These are phyloP conservation scores for Mollisia scopiformis DNA, from an alignment of 2,329 filamentous ascomycete genomes.

Conservation along the genomic window DNA sequence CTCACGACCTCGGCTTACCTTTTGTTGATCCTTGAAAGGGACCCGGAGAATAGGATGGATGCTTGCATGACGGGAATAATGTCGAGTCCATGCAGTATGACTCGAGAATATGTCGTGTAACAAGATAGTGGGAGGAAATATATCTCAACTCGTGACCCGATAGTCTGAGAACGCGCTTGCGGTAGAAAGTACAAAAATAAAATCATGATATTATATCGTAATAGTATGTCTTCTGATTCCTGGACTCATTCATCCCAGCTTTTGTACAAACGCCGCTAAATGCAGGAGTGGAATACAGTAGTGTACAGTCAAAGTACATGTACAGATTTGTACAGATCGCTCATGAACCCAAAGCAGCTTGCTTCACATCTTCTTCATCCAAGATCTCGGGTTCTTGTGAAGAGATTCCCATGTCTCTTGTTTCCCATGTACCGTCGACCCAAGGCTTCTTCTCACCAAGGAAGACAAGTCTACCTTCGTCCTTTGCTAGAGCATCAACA, in stretches of 20 bases:
- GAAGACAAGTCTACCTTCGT: conserved; percentile 68
- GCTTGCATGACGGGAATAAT: neutral
- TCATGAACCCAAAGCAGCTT: conserved; percentile 31
- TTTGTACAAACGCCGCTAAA: conserved; percentile 10
- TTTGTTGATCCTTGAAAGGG: neutral
- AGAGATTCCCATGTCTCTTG: conserved; percentile 74
- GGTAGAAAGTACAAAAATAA: neutral
- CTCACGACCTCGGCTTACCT: neutral
- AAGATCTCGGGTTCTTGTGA: conserved; percentile 40
- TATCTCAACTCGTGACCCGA: neutral
- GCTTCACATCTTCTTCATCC: conserved; percentile 33
- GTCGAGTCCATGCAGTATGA: neutral
- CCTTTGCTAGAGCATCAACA: conserved; percentile 64
- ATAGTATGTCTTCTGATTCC: neutral
- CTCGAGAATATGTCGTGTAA: neutral
- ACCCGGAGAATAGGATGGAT: neutral
- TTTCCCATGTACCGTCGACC: conserved; percentile 73
- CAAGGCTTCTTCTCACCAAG: conserved; percentile 84
- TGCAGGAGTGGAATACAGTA: conserved; percentile 33
- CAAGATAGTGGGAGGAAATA: neutral
- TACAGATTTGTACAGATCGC: conserved; percentile 11
- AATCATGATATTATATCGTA: neutral
- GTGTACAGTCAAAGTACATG: conserved; percentile 25
- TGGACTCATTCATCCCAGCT: neutral
- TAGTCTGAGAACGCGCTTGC: neutral